phyloP scores from a whole-genome alignment of 345 rosid genomes.

The Arabidopsis suecica region DNA sequence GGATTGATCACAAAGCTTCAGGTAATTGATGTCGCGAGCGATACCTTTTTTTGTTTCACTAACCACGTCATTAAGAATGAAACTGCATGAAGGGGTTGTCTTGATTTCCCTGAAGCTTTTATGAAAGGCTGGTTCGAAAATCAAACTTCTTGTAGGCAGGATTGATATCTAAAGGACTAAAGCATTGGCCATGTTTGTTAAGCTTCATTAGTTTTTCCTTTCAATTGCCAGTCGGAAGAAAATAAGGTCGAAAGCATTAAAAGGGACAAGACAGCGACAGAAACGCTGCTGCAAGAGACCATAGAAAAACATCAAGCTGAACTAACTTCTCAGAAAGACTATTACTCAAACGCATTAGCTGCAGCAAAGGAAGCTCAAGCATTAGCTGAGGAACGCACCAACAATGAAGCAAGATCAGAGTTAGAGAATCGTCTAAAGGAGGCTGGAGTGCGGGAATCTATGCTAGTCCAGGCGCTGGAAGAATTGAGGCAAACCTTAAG shows the following conservation, averaged over 20 bases:
- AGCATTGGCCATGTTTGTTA: conserved; percentile 11
- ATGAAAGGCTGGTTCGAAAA: conserved; percentile 20
- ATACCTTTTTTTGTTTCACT: conserved; percentile 19
- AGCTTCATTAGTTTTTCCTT: conserved; percentile 24
- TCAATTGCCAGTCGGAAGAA: conserved; percentile 82
- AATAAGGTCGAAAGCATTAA: conserved; percentile 90
- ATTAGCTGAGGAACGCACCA: conserved; percentile 88
- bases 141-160: conserved; percentile 16
- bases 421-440: conserved; percentile 84
- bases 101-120: conserved; percentile 25
- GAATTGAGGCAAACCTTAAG: conserved; percentile 92
- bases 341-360: conserved; percentile 78
- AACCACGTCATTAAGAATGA: conserved; percentile 6
- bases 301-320: conserved; percentile 94
- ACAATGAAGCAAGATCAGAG: conserved; percentile 90
- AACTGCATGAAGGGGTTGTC: conserved; percentile 22
- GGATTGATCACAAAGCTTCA: conserved; percentile 91
- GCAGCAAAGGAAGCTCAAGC: conserved; percentile 97
- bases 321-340: conserved; percentile 81
- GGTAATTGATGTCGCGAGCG: conserved; percentile 56
- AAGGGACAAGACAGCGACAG: conserved; percentile 93
- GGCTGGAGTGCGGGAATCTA: conserved; percentile 92
- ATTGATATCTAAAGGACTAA: conserved; percentile 27
- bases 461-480: conserved; percentile 94
- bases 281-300: conserved; percentile 92